A percentile compares a stretch with the other conserved stretches of the same genome.
phyloP scores from a whole-genome alignment of 1,284 basidiomycete species.

The Cryptococcus sp. region DNA sequence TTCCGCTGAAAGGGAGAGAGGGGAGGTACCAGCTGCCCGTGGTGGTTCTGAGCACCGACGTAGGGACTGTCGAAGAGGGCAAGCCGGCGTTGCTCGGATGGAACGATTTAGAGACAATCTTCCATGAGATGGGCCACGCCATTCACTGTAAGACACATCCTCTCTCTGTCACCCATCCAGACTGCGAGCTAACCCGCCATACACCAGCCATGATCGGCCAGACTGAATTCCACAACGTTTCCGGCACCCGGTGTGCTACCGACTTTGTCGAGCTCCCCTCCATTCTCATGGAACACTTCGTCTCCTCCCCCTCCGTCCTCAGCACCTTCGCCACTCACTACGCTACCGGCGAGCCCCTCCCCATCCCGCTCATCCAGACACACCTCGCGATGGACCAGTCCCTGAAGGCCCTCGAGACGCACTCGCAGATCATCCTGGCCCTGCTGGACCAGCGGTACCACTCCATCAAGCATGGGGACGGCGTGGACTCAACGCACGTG shows the following conservation, averaged over 20 bases:
- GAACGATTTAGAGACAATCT: slow-evolving; percentile 92
- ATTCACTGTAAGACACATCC: slow-evolving; percentile 89
- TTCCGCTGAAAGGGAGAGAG: slow-evolving; percentile 53
- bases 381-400: slow-evolving; percentile 50
- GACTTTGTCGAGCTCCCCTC: slow-evolving; percentile 98
- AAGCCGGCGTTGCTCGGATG: slow-evolving; percentile 73
- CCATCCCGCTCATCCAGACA: slow-evolving; percentile 57
- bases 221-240: slow-evolving; percentile 96
- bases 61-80: slow-evolving; percentile 61
- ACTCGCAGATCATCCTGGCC: slow-evolving; percentile 87
- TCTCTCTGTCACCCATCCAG: neutral
- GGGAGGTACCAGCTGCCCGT: slow-evolving; percentile 84
- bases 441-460: slow-evolving; percentile 88
- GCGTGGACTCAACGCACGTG: slow-evolving; percentile 61
- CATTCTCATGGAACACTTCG: slow-evolving; percentile 96
- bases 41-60: slow-evolving; percentile 88
- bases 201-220: slow-evolving; percentile 88
- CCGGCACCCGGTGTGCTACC: slow-evolving; percentile 96
- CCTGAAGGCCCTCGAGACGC: slow-evolving; percentile 65
- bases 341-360: slow-evolving; percentile 64
- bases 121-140: slow-evolving; percentile 99
- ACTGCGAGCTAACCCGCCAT: slow-evolving; percentile 2
- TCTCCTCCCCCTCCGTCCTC: slow-evolving; percentile 77
- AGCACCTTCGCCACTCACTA: slow-evolving; percentile 66
- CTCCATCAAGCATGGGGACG: slow-evolving; percentile 51